Percentiles rank a stretch among this genome's conserved stretches.
phyloP scores from a whole-genome alignment of 2,329 filamentous ascomycete species.

The Helminthosporium solani region DNA sequence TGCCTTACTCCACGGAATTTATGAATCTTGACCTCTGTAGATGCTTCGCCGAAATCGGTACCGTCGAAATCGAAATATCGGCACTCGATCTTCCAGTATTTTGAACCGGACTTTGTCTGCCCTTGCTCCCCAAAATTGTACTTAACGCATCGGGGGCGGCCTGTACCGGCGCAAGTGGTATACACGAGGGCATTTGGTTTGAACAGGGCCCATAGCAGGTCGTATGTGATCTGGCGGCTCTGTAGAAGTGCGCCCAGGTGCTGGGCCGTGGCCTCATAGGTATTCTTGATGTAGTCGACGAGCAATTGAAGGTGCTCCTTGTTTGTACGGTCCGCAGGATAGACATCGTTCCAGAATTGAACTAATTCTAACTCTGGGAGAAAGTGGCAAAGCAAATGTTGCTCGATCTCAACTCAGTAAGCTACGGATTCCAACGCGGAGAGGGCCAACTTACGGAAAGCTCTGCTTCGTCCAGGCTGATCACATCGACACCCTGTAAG shows the following conservation, averaged over 20 bases:
- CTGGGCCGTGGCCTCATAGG: slow-evolving; percentile 5
- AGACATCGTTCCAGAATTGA: slow-evolving; percentile 3
- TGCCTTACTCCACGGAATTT: slow-evolving; percentile 6
- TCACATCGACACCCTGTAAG: neutral
- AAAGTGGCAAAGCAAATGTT: slow-evolving; percentile 1
- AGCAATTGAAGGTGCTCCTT: slow-evolving; percentile 9
- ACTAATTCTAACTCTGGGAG: neutral
- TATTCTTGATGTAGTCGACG: slow-evolving; percentile 5
- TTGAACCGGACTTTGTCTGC: slow-evolving; percentile 7
- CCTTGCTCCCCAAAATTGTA: slow-evolving; percentile 2
- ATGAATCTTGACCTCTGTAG: slow-evolving; percentile 3
- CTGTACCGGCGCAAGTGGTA: slow-evolving; percentile 5
- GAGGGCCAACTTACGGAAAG: slow-evolving; percentile 2
- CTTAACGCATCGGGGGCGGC: slow-evolving; percentile 1
- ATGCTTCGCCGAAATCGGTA: slow-evolving; percentile 6
- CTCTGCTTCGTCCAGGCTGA: slow-evolving; percentile 3
- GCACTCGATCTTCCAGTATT: slow-evolving; percentile 5
- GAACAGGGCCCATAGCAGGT: slow-evolving; percentile 9
- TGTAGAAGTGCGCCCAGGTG: slow-evolving; percentile 5
- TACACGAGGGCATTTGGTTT: slow-evolving; percentile 6
- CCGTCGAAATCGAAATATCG: slow-evolving; percentile 5
- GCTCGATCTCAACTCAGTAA: neutral
- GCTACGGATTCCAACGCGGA: slow-evolving; percentile 1
- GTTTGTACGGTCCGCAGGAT: slow-evolving; percentile 1
- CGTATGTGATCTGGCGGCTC: slow-evolving; percentile 7